Evolutionary conservation across 2,329 filamentous ascomycete genomes (phyloP).

Genomic region (Podosphaera fusca): DNA sequence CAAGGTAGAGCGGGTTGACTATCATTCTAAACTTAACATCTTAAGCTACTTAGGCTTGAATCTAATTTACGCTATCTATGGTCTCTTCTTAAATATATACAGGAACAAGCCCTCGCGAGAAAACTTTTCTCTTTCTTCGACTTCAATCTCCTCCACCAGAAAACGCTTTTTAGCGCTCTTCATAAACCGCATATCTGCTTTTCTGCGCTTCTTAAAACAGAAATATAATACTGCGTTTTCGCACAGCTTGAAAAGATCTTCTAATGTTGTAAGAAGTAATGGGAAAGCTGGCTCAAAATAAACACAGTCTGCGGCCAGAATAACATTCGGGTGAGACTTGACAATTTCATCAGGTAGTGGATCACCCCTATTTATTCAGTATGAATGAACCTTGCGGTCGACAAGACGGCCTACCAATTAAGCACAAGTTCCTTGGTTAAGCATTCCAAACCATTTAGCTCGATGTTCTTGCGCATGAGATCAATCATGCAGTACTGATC

Average conservation of each 20-base stretch:
- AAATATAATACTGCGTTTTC: conserved; percentile 46
- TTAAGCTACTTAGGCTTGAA: not conserved
- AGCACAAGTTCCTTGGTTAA: conserved; percentile 46
- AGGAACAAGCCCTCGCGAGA: conserved; percentile 35
- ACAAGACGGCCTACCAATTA: conserved; percentile 42
- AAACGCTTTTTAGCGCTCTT: conserved; percentile 48
- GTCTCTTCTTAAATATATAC: conserved; percentile 28
- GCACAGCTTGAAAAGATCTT: conserved; percentile 50
- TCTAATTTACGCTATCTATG: conserved; percentile 2
- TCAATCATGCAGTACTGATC: conserved; percentile 71
- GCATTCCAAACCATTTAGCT: conserved; percentile 47
- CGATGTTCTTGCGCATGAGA: conserved; percentile 71
- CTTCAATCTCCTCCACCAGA: conserved; percentile 33
- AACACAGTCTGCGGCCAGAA: conserved; percentile 90
- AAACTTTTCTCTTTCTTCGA: conserved; percentile 35
- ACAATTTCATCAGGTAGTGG: conserved; percentile 29
- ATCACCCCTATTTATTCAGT: conserved; percentile 28
- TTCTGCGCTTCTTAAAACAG: conserved; percentile 82
- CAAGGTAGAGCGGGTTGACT: not conserved
- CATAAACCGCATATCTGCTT: conserved; percentile 56
- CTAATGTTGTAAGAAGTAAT: conserved; percentile 55
- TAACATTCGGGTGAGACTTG: conserved; percentile 44
- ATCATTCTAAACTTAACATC: not conserved
- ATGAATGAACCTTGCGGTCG: not conserved
- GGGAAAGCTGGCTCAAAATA: conserved; percentile 96